These are phyloP conservation scores for Podosphaera fusca DNA, from an alignment of 2,329 filamentous ascomycete genomes.

Conservation along the genomic window DNA sequence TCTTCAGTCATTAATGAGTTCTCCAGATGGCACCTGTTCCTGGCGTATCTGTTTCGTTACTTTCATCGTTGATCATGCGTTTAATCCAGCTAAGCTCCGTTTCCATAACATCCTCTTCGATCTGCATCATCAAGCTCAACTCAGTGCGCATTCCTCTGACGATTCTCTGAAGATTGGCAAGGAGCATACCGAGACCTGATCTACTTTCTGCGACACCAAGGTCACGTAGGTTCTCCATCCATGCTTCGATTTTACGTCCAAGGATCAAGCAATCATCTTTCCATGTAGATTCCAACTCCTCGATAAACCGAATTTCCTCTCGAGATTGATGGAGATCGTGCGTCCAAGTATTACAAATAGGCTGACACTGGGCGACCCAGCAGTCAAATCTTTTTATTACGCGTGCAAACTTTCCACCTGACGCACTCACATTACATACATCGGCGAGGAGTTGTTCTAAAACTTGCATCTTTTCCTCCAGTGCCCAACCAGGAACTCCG, in stretches of 20 bases:
- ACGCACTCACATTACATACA: conserved; percentile 32
- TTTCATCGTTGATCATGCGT: conserved; percentile 23
- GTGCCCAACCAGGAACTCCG: conserved; percentile 14
- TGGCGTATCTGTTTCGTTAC: conserved; percentile 9
- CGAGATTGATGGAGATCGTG: conserved; percentile 15
- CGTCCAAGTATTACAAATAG: conserved; percentile 23
- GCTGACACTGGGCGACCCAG: conserved; percentile 28
- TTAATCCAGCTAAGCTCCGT: conserved; percentile 36
- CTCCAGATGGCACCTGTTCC: conserved; percentile 14
- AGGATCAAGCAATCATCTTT: conserved; percentile 31
- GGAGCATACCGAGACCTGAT: conserved; percentile 23
- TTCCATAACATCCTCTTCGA: conserved; percentile 32
- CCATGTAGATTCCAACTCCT: conserved; percentile 33
- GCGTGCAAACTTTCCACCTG: conserved; percentile 30
- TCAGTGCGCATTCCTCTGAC: conserved; percentile 38
- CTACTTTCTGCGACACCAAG: conserved; percentile 18
- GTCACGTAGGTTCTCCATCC: conserved; percentile 25
- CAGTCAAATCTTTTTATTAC: conserved; percentile 33
- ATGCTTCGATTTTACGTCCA: conserved; percentile 29
- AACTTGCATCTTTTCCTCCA: conserved; percentile 33
- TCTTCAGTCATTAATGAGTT: not conserved
- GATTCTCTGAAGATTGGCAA: conserved; percentile 25
- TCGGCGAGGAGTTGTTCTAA: conserved; percentile 33
- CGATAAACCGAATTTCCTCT: conserved; percentile 24
- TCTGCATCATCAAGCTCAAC: conserved; percentile 34